Evolutionary conservation across 108 stramenopile genomes (phyloP).

Genomic region (Stephanodiscus minutulus): DNA sequence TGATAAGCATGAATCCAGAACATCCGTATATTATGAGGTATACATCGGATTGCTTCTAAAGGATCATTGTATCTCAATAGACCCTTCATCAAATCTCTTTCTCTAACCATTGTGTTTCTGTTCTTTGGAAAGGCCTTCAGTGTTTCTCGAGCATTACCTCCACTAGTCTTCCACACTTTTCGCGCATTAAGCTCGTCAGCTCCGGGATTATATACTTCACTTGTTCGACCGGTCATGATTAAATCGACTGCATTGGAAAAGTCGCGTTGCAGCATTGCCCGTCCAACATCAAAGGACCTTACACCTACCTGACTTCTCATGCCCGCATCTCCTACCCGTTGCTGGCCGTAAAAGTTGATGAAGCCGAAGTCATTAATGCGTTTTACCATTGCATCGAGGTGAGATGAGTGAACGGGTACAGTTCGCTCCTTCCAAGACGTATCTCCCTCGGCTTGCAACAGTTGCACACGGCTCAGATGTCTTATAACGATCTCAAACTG

Average conservation of each 20-base stretch:
- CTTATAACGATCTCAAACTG: slow-evolving; percentile 67
- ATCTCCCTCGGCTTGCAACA: slow-evolving; percentile 12
- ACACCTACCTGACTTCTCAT: slow-evolving; percentile 55
- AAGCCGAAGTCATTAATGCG: slow-evolving; percentile 66
- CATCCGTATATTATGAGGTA: slow-evolving; percentile 58
- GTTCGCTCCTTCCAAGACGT: slow-evolving; percentile 40
- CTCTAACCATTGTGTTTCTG: slow-evolving; percentile 61
- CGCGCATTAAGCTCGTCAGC: slow-evolving; percentile 54
- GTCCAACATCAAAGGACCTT: slow-evolving; percentile 79
- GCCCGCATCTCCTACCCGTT: slow-evolving; percentile 82
- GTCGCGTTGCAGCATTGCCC: slow-evolving; percentile 69
- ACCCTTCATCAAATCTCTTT: slow-evolving; percentile 71
- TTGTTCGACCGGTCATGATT: slow-evolving; percentile 67
- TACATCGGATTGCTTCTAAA: slow-evolving; percentile 65
- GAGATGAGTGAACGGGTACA: slow-evolving; percentile 44
- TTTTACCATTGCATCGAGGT: slow-evolving; percentile 59
- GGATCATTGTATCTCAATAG: slow-evolving; percentile 66
- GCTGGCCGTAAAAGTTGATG: slow-evolving; percentile 89
- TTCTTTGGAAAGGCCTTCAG: slow-evolving; percentile 63
- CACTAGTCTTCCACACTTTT: slow-evolving; percentile 60
- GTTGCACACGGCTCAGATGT: slow-evolving; percentile 54
- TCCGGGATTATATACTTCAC: slow-evolving; percentile 35
- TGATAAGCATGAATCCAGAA: slow-evolving; percentile 80
- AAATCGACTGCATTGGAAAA: slow-evolving; percentile 70
- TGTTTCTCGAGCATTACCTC: slow-evolving; percentile 59